Evolutionary conservation across 2,329 filamentous ascomycete genomes (phyloP), one percentile per base, ranked within the genome.

Genomic region (Calonectria ilicicola): DNA sequence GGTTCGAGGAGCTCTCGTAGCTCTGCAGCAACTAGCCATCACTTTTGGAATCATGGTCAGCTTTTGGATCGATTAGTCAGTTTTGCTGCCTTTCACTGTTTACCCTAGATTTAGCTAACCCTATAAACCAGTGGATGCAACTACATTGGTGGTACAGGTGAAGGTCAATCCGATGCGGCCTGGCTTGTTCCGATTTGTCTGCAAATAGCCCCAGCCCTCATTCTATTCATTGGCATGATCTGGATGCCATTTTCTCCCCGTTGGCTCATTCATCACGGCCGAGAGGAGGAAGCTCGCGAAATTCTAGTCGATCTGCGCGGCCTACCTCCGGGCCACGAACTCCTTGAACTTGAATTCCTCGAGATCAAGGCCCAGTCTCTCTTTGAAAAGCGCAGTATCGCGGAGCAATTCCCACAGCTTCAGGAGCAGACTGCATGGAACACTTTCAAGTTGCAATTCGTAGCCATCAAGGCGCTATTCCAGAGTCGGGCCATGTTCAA

Each of bases 231-330:
- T 14, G 93, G 94, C 44, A 95, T 95, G 89, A 79, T 93, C 14
- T 94, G 94, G 84, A 94, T 96, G 93, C 94, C 94, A 0, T 95
- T 93, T 83, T 93, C 91, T 0, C 94, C 94, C 0, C 89, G 94
- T 76, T 95, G 93, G 93, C 88, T 96, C 1, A 85, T 94, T 10
- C 91, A 95, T 81, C 92, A 94, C 78, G 86, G 85, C 69, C 91
- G 93, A 42, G 93, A 95, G 78, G 87, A 87, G 0, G 93, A 96
- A 80, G 93, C 92, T 0, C 89, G 90, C 19, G 81, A 81, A 12
- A 90, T 92, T 1, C 87, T 96, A 1, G 90, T 93, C 0, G 86
- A 81, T 63, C 89, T 96, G 3, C 91, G 94, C 27, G 88, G 87
- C 7, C 87, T 94, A 0, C 82, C 90, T 0, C 80, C 85, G 19